phyloP scores from a whole-genome alignment of 192 early-diverging fungal genomes.

The Funneliformis geosporum region DNA sequence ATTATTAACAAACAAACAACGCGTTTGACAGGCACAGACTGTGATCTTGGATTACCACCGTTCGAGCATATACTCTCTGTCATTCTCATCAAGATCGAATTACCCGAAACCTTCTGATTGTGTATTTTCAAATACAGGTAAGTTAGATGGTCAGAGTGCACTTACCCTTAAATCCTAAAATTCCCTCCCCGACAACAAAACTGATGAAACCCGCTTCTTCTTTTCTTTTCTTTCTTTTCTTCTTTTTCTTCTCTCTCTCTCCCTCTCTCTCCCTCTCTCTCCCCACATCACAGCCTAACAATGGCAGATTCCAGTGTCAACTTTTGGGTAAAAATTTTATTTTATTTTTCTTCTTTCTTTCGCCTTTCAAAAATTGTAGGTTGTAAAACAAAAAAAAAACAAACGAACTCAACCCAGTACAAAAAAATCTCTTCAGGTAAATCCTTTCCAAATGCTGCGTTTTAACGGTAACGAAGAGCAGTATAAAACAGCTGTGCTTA shows the following conservation, averaged over 20 bases:
- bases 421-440: slow-evolving; percentile 22
- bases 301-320: slow-evolving; percentile 25
- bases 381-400: neutral
- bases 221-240: neutral
- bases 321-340: slow-evolving; percentile 23
- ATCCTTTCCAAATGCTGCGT: slow-evolving; percentile 28
- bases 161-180: neutral
- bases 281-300: neutral
- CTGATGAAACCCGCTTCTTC: neutral
- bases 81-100: slow-evolving; percentile 8
- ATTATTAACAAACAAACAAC: neutral
- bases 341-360: slow-evolving; percentile 5
- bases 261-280: neutral
- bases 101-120: neutral
- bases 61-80: slow-evolving; percentile 6
- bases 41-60: slow-evolving; percentile 25
- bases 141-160: neutral
- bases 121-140: slow-evolving; percentile 2
- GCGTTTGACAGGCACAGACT: slow-evolving; percentile 1
- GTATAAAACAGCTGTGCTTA: neutral
- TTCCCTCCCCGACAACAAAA: neutral
- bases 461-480: slow-evolving; percentile 24
- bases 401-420: slow-evolving; percentile 7
- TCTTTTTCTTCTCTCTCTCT: neutral
- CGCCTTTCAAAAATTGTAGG: neutral